Evolutionary conservation across 805 yeast species (phyloP).

Genomic region (Metschnikowia henanensis): DNA sequence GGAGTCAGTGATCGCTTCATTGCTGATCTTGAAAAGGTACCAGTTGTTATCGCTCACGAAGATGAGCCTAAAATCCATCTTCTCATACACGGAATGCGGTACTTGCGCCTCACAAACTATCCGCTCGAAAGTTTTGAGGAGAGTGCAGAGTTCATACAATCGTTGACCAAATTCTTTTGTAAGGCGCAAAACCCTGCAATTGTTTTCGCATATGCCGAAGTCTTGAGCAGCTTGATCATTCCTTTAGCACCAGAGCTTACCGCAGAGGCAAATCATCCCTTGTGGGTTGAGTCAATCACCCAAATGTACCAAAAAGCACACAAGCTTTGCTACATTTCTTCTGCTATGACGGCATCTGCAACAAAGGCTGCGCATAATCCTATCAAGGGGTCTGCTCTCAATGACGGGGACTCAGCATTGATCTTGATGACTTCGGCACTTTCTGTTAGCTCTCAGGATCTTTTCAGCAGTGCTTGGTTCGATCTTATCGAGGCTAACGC

Average conservation of each 20-base stretch:
- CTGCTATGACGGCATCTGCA: constrained; percentile 1
- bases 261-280: constrained; percentile 95
- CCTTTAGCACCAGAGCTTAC: constrained; percentile 85
- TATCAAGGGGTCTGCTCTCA: constrained; percentile 9
- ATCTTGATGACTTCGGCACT: constrained; percentile 68
- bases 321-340: constrained; percentile 36
- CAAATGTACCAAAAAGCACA: constrained; percentile 54
- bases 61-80: constrained; percentile 63
- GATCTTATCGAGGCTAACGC: constrained; percentile 60
- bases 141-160: constrained; percentile 84
- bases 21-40: constrained; percentile 86
- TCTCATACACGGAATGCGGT: constrained; percentile 89
- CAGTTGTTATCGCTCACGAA: constrained; percentile 36
- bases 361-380: constrained; percentile 5
- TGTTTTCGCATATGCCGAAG: constrained; percentile 81
- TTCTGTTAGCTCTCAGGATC: constrained; percentile 76
- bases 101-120: constrained; percentile 71
- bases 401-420: constrained; percentile 68
- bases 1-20: constrained; percentile 93
- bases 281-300: constrained; percentile 84
- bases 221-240: constrained; percentile 67
- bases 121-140: constrained; percentile 93
- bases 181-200: constrained; percentile 65
- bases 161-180: constrained; percentile 80
- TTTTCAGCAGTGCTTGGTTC: constrained; percentile 75